Conservation (phyloP, 1,284 basidiomycete genomes). For the Cutaneotrichosporon sp. region DNA sequence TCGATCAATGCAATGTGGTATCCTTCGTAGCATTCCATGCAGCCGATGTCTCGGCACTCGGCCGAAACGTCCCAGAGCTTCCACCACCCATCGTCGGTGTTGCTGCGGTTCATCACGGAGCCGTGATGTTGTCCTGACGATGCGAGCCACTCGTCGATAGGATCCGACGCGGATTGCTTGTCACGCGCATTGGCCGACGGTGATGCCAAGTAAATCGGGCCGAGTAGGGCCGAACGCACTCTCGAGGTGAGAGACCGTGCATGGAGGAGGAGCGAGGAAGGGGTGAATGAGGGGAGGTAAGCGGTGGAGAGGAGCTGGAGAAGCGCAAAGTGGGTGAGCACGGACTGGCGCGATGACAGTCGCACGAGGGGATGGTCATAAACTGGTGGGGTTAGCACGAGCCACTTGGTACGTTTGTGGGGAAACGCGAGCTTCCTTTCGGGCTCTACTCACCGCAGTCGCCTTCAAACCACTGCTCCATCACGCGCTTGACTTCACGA, state of each 20-base stretch:
- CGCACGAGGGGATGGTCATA: slow-evolving; percentile 46
- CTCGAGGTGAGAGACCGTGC: slow-evolving; percentile 25
- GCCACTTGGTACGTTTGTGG: neutral
- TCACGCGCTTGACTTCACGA: slow-evolving; percentile 38
- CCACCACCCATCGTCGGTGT: slow-evolving; percentile 38
- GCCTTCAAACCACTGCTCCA: slow-evolving; percentile 45
- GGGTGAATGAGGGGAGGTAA: slow-evolving; percentile 37
- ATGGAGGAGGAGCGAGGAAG: slow-evolving; percentile 30
- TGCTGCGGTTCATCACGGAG: slow-evolving; percentile 10
- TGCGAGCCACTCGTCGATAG: slow-evolving; percentile 30
- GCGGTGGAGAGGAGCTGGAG: slow-evolving; percentile 37
- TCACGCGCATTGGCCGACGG: neutral
- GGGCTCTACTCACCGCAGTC: slow-evolving; percentile 39
- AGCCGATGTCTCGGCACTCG: slow-evolving; percentile 49
- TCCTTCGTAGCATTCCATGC: slow-evolving; percentile 52
- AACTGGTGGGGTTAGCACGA: slow-evolving; percentile 28
- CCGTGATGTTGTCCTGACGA: slow-evolving; percentile 15
- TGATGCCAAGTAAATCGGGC: slow-evolving; percentile 17
- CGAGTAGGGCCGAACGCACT: slow-evolving; percentile 23
- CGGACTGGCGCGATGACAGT: slow-evolving; percentile 34
- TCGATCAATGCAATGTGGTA: slow-evolving; percentile 49
- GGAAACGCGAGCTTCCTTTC: neutral
- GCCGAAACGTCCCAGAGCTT: slow-evolving; percentile 48
- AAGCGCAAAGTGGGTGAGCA: slow-evolving; percentile 40
- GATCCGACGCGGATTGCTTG: slow-evolving; percentile 11